Evolutionary conservation across 192 early-diverging fungal species (phyloP).

Genomic region (Mortierella antarctica): DNA sequence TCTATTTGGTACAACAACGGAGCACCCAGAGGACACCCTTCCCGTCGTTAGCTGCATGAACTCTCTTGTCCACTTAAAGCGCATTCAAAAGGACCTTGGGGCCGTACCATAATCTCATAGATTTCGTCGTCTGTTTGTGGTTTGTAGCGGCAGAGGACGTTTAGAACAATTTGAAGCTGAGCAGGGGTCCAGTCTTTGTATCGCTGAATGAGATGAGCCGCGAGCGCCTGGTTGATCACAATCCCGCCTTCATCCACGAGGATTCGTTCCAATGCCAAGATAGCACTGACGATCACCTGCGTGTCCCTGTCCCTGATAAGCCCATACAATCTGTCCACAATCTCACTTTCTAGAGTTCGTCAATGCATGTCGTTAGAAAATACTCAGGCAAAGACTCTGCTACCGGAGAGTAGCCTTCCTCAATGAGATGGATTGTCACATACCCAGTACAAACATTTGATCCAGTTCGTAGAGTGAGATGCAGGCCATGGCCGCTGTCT

Average conservation of each 20-base stretch:
- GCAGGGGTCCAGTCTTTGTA: conserved; percentile 48
- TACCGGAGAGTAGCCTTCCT: background rate
- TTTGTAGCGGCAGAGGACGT: conserved; percentile 46
- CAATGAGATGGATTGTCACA: background rate
- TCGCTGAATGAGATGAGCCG: conserved; percentile 28
- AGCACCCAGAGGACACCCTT: background rate
- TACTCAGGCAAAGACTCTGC: background rate
- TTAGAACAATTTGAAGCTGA: conserved; percentile 47
- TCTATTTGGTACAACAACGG: conserved; percentile 20
- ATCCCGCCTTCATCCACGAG: conserved; percentile 50
- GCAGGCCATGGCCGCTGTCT: conserved; percentile 50
- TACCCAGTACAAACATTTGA: conserved; percentile 53
- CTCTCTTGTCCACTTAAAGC: background rate
- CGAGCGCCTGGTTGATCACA: conserved; percentile 39
- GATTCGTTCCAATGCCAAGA: conserved; percentile 48
- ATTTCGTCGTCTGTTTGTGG: conserved; percentile 47
- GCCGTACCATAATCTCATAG: conserved; percentile 54
- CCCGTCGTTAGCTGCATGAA: background rate
- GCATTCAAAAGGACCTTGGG: background rate
- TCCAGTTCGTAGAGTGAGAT: conserved; percentile 52
- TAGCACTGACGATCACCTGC: conserved; percentile 43
- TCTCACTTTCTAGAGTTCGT: conserved; percentile 42
- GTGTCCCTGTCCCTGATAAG: conserved; percentile 46
- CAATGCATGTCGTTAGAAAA: background rate
- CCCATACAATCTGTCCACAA: conserved; percentile 50